Evolutionary conservation across 106 monocot species (phyloP), one percentile per base, ranked within the genome.

Genomic region (Platanthera zijinensis): DNA sequence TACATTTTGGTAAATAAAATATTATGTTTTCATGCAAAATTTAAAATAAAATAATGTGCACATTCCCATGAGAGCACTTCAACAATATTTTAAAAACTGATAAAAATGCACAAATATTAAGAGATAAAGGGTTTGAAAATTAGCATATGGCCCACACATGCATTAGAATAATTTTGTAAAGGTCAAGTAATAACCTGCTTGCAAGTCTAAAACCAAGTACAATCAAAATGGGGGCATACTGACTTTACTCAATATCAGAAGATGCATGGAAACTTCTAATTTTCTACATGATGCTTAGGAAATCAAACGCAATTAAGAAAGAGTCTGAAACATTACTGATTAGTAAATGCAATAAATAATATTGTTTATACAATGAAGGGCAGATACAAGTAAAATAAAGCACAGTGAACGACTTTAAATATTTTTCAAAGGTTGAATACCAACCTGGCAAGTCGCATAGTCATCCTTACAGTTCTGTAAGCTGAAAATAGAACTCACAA

Each of bases 401-500:
- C 7, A 76, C 53, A 56, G 39, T 6, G 62, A 22, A 13, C 64
- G 30, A 15, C 45, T 51, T 54, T 64, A 74, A 51, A 50, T 76
- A 19, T 48, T 30, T 25, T 18, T 47, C 47, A 7, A 32, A 75
- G 7, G 68, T 17, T 57, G 19, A 75, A 18, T 13, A 76, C 81
- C 28, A 80, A 99, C 99, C 99, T 99, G 92, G 61, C 88, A 92
- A 72, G 78, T 78, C 56, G 86, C 84, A 73, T 94, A 92, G 18
- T 80, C 85, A 57, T 99, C 92, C 74, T 99, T 90, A 80, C 86
- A 99, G 62, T 74, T 90, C 79, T 94, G 91, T 51, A 94, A 77
- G 80, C 99, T 99, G 76, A 50, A 77, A 77, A 73, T 48, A 72
- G 15, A 72, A 75, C 48, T 69, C 10, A 64, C 13, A 54, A 49